phyloP scores from a whole-genome alignment of 345 rosid species.

The Erodium maritimum region DNA sequence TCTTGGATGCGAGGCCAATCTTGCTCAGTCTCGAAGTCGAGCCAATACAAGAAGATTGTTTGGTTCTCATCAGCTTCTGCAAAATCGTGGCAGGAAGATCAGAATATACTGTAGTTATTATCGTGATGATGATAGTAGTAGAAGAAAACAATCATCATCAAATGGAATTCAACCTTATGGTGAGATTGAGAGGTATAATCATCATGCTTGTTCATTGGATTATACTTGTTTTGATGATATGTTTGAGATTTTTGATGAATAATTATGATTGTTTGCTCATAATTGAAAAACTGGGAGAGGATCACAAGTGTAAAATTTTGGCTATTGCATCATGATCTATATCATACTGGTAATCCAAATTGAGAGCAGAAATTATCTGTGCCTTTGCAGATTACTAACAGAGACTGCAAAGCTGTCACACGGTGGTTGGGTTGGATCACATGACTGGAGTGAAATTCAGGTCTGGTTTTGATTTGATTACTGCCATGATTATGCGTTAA shows the following conservation, averaged over 20 bases:
- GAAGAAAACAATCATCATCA: constrained; percentile 32
- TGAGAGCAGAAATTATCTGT: neutral
- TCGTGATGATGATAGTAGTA: constrained; percentile 9
- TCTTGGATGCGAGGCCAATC: too few relatives aligned
- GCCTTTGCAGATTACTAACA: constrained; percentile 51
- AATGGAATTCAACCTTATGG: constrained; percentile 59
- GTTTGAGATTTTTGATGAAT: neutral
- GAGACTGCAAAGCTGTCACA: constrained; percentile 81
- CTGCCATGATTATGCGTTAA: neutral
- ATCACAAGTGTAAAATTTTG: too few relatives aligned
- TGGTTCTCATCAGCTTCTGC: neutral
- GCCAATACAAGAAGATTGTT: neutral
- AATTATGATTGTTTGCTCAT: too few relatives aligned
- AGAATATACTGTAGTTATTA: constrained; percentile 29
- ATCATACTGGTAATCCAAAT: neutral
- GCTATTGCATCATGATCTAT: neutral
- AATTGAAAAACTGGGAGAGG: too few relatives aligned
- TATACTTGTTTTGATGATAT: too few relatives aligned
- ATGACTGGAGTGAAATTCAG: constrained; percentile 80
- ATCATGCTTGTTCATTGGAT: neutral
- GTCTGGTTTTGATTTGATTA: constrained; percentile 20
- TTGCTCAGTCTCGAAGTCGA: too few relatives aligned
- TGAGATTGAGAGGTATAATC: constrained; percentile 70
- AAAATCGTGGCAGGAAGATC: constrained; percentile 1
- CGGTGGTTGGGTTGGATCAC: constrained; percentile 41